Percentiles rank a stretch among this genome's conserved stretches.
phyloP scores from a whole-genome alignment of 2,329 filamentous ascomycete species.

The Diplocarpon rosae region DNA sequence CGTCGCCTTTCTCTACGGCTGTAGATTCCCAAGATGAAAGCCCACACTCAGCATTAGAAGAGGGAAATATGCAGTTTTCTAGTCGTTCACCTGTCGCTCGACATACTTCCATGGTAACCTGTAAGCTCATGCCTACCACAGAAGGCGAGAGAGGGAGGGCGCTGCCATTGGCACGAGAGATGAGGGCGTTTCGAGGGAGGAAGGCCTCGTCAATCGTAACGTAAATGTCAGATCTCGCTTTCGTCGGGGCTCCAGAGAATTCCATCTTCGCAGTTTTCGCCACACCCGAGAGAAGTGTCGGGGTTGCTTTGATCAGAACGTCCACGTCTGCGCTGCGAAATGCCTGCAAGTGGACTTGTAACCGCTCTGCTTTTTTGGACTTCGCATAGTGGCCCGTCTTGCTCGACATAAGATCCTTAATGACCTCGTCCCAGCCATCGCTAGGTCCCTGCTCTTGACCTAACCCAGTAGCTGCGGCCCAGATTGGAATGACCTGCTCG shows the following conservation, averaged over 20 bases:
- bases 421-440: slow-evolving; percentile 62
- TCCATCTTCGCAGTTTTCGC: slow-evolving; percentile 79
- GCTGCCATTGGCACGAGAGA: slow-evolving; percentile 60
- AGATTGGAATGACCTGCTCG: slow-evolving; percentile 68
- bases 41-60: slow-evolving; percentile 61
- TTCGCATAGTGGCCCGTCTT: slow-evolving; percentile 64
- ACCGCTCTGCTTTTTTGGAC: slow-evolving; percentile 59
- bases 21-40: slow-evolving; percentile 83
- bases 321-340: slow-evolving; percentile 74
- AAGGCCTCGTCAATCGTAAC: slow-evolving; percentile 70
- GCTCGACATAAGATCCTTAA: slow-evolving; percentile 64
- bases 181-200: slow-evolving; percentile 62
- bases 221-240: slow-evolving; percentile 88
- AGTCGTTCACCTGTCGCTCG: slow-evolving; percentile 68
- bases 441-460: slow-evolving; percentile 46
- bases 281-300: slow-evolving; percentile 75
- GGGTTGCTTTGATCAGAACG: slow-evolving; percentile 70
- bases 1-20: slow-evolving; percentile 64
- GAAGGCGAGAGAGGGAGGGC: slow-evolving; percentile 57
- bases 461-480: slow-evolving; percentile 50
- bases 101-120: slow-evolving; percentile 82
- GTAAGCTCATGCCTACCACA: slow-evolving; percentile 61
- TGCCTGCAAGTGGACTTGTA: slow-evolving; percentile 69
- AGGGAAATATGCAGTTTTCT: slow-evolving; percentile 76
- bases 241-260: slow-evolving; percentile 84